Conservation (phyloP, 2,329 filamentous ascomycete genomes). For the Tolypocladium tropicale region DNA sequence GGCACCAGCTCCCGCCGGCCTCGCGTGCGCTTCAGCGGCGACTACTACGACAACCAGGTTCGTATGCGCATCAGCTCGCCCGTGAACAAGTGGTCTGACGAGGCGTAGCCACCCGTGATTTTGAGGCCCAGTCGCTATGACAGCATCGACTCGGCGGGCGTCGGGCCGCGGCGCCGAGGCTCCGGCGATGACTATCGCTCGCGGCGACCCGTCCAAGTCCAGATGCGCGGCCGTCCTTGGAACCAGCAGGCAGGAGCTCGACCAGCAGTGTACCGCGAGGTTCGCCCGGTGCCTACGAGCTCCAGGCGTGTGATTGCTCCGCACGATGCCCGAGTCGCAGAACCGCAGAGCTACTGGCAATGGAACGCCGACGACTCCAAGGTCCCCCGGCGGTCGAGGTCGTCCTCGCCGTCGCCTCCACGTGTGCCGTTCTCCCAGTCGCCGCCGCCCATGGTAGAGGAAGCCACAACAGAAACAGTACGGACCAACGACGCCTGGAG, state of each 20-base stretch:
- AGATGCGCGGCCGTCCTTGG: neutral
- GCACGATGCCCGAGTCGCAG: neutral
- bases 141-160: neutral
- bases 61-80: neutral
- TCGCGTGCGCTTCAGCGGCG: neutral
- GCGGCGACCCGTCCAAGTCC: neutral
- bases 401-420: neutral
- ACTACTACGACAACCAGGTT: neutral
- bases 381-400: neutral
- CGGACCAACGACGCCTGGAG: neutral
- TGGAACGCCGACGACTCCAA: neutral
- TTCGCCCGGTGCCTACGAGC: neutral
- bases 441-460: neutral
- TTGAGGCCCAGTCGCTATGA: neutral
- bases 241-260: neutral
- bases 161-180: neutral
- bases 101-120: neutral
- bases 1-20: neutral
- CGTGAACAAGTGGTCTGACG: neutral
- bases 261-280: neutral
- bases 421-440: neutral
- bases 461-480: neutral
- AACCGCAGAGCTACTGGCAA: neutral
- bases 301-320: neutral
- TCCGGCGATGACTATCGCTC: neutral